A percentile compares a stretch with the other conserved stretches of the same genome.
phyloP scores from a whole-genome alignment of 2,329 filamentous ascomycete species.

The Penicillium sp. region DNA sequence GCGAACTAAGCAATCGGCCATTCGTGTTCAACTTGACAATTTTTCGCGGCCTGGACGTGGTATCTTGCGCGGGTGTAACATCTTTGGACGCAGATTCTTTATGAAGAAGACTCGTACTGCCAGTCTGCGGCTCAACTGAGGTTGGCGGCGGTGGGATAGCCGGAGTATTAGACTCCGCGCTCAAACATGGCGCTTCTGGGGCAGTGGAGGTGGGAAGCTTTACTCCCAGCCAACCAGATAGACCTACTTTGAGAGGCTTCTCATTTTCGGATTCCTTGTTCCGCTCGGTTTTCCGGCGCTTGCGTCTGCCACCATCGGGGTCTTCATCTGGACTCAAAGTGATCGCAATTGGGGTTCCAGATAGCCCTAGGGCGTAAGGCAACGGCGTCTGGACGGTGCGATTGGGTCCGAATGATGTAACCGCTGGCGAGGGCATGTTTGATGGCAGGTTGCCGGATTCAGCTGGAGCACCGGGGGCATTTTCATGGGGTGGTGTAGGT shows the following conservation, averaged over 20 bases:
- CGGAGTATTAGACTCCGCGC: background rate
- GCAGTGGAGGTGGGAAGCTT: background rate
- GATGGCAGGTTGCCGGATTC: background rate
- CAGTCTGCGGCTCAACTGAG: background rate
- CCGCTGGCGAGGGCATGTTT: background rate
- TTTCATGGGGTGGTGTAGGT: slow-evolving; percentile 5
- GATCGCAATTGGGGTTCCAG: background rate
- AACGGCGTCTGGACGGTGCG: background rate
- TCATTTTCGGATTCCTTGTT: slow-evolving; percentile 13
- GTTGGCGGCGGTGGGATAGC: background rate
- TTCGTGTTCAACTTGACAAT: slow-evolving; percentile 46
- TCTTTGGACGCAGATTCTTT: background rate
- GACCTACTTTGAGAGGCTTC: slow-evolving; percentile 5
- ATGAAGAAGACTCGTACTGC: background rate
- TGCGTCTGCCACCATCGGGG: slow-evolving; percentile 36
- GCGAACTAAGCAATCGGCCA: slow-evolving; percentile 47
- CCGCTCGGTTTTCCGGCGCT: slow-evolving; percentile 38
- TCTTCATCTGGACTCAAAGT: slow-evolving; percentile 30
- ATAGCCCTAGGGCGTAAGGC: background rate
- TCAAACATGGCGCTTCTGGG: background rate
- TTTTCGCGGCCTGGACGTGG: slow-evolving; percentile 53
- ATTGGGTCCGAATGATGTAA: background rate
- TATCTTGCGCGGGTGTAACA: background rate
- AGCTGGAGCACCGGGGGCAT: background rate
- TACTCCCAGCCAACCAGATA: slow-evolving; percentile 22